Evolutionary conservation across 177 flowering plant species (phyloP), one percentile per base, ranked within the genome.

Genomic region (Vitis hybrid): DNA sequence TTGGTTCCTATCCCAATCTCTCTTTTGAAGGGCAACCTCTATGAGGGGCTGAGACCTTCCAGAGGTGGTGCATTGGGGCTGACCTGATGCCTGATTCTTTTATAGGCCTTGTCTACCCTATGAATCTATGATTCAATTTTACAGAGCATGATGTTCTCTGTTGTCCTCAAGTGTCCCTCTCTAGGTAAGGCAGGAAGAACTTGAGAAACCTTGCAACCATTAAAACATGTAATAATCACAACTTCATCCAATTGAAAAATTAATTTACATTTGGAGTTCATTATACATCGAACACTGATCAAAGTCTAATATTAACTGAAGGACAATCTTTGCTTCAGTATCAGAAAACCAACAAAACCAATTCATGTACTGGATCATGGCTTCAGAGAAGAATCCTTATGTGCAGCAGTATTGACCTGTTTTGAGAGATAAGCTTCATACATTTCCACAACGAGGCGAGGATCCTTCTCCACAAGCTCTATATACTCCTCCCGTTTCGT

Each of bases 401-500:
- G 63, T 15, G 85, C 89, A 56, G 93, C 93, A 19, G 94, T 88
- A 55, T 91, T 88, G 28, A 81, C 86, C 76, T 87, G 94, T 75
- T 82, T 92, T 68, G 96, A 76, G 14, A 94, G 83, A 76, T 88
- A 92, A 3, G 96, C 82, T 82, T 94, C 98, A 73, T 84, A 90
- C 3, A 94, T 90, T 71, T 87, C 92, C 28, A 94, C 96, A 0
- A 94, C 86, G 3, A 94, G 89, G 51, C 90, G 83, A 14, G 98
- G 94, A 75, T 92, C 94, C 81, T 82, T 88, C 13, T 89, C 94
- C 62, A 89, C 90, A 2, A 94, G 93, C 76, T 89, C 91, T 77
- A 44, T 77, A 57, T 94, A 94, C 72, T 92, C 98, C 24, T 88
- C 91, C 38, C 75, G 69, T 67, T 80, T 84, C 1, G 86, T 84